Conservation (phyloP, 23 red algal species). For the Gracilaria domingensis region DNA sequence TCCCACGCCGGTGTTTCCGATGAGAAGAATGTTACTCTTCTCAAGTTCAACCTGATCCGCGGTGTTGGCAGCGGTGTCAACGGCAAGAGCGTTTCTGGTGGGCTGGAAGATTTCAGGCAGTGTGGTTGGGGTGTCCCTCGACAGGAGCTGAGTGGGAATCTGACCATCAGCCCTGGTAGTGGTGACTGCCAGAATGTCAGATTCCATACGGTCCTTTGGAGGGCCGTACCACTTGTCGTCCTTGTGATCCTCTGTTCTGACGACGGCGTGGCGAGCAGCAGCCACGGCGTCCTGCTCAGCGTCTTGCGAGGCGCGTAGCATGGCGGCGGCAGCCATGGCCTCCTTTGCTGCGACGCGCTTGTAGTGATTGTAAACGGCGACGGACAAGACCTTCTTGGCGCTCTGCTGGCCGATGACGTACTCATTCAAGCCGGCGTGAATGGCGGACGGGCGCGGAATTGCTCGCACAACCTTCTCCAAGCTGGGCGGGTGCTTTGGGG, state of each 20-base stretch:
- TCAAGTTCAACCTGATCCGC: constrained; percentile 83
- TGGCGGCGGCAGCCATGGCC: constrained; percentile 55
- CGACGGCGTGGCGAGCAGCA: constrained; percentile 18
- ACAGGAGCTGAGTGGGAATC: constrained; percentile 38
- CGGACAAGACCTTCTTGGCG: constrained; percentile 91
- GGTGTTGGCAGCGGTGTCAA: background rate
- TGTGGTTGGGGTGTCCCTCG: constrained; percentile 42
- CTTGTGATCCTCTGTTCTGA: constrained; percentile 42
- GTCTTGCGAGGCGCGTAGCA: constrained; percentile 64
- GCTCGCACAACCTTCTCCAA: constrained; percentile 73
- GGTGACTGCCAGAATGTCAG: constrained; percentile 38
- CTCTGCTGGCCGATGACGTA: constrained; percentile 91
- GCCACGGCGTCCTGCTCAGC: constrained; percentile 48
- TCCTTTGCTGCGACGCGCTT: constrained; percentile 84
- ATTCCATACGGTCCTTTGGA: constrained; percentile 49
- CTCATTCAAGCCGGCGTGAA: constrained; percentile 84
- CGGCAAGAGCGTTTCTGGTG: constrained; percentile 38
- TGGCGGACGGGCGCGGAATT: constrained; percentile 82
- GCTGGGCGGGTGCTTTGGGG: constrained; percentile 23
- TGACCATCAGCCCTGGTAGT: constrained; percentile 17
- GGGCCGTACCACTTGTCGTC: constrained; percentile 73
- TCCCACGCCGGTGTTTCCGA: constrained; percentile 92
- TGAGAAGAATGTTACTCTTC: constrained; percentile 92
- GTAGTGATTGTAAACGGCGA: constrained; percentile 96
- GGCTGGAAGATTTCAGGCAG: constrained; percentile 46